Evolutionary conservation across 495 filamentous ascomycete species (phyloP), one percentile per base, ranked within the genome.

Genomic region (Penicillium bialowiezense): DNA sequence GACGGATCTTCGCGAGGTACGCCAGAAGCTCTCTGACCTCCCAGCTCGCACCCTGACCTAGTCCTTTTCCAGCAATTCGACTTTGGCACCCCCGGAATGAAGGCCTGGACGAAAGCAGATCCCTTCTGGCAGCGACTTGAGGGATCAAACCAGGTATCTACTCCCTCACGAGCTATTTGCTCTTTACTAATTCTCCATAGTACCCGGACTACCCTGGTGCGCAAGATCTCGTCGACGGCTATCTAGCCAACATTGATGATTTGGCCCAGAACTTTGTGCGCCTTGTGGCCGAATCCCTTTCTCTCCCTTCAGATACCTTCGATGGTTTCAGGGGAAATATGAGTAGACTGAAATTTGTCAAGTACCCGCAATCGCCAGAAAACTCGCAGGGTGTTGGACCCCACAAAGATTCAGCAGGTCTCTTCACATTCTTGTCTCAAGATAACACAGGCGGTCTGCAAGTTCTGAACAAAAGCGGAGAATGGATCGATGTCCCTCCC

Each of bases 271-370:
- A 70, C 32, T 96, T 96, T 68, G 88, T 90, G 14, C 78, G 79
- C 15, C 76, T 90, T 2, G 89, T 96, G 51, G 90, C 91, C 42
- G 89, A 96, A 71, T 83, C 86, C 28, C 84, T 97, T 49, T 84
- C 81, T 7, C 76, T 96, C 0, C 85, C 86, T 0, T 46, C 74
- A 0, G 72, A 75, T 24, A 88, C 90, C 3, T 96, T 97, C 65
- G 75, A 84, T 61, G 78, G 80, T 48, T 97, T 95, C 75, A 95
- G 89, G 68, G 90, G 95, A 49, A 65, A 73, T 3, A 86, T 95
- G 75, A 89, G 95, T 71, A 92, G 93, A 59, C 72, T 96, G 32
- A 97, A 97, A 63, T 88, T 96, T 48, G 82, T 97, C 54, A 95
- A 93, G 65, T 96, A 96, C 56, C 89, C 90, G 0, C 85, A 86